phyloP scores from a whole-genome alignment of 139 green algal genomes.

The Chlorella sp. region DNA sequence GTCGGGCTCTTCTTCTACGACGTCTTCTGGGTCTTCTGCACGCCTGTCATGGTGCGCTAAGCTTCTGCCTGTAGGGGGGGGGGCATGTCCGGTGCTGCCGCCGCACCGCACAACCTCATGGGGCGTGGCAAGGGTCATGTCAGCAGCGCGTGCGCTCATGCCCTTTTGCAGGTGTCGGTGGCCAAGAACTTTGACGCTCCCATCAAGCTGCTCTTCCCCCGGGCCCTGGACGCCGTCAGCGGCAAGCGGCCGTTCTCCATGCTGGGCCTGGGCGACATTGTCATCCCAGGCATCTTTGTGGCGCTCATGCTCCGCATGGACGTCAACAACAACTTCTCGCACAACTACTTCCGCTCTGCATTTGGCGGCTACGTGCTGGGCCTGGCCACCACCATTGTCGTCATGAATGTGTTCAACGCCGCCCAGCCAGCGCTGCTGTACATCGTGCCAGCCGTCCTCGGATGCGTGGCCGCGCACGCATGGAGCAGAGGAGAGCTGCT shows the following conservation, averaged over 20 bases:
- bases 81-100: too few species aligned
- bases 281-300: constrained; percentile 92
- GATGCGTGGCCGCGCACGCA: constrained; percentile 53
- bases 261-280: constrained; percentile 84
- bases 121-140: too few species aligned
- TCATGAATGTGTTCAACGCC: constrained; percentile 97
- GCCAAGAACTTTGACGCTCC: constrained; percentile 96
- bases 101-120: too few species aligned
- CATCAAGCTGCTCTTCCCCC: constrained; percentile 95
- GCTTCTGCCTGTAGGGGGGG: too few species aligned
- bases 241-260: constrained; percentile 83
- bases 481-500: constrained; percentile 47
- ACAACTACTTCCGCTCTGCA: constrained; percentile 50
- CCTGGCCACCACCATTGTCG: constrained; percentile 80
- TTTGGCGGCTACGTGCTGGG: constrained; percentile 81
- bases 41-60: constrained; percentile 91
- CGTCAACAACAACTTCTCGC: constrained; percentile 24
- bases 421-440: constrained; percentile 97
- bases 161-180: constrained; percentile 79
- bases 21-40: constrained; percentile 99
- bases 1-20: constrained; percentile 93
- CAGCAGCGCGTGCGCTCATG: too few species aligned
- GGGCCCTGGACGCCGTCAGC: constrained; percentile 21
- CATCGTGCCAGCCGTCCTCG: constrained; percentile 91
- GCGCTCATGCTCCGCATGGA: constrained; percentile 93